Evolutionary conservation across 306 rosid genomes (phyloP).

Genomic region (Quercus glauca): DNA sequence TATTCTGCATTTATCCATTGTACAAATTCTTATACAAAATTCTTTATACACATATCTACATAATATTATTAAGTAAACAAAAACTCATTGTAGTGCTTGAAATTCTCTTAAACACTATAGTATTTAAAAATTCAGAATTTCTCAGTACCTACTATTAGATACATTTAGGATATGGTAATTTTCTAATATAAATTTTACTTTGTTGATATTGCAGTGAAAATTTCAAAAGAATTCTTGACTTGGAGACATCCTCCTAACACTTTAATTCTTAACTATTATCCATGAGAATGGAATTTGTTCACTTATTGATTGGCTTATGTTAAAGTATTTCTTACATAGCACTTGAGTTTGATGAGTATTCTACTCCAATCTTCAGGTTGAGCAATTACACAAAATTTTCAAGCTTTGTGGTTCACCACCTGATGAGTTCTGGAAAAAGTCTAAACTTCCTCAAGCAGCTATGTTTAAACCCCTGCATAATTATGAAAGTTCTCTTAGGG

Average conservation of each 20-base stretch:
- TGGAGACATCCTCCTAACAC: neutral
- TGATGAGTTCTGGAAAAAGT: slow-evolving; percentile 82
- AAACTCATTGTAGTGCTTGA: neutral
- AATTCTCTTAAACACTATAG: neutral
- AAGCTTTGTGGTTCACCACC: slow-evolving; percentile 93
- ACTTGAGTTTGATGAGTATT: slow-evolving; percentile 4
- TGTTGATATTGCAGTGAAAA: neutral
- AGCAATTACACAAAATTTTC: slow-evolving; percentile 90
- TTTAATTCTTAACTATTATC: neutral
- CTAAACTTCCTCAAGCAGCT: slow-evolving; percentile 81
- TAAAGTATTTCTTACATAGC: neutral
- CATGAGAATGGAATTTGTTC: neutral
- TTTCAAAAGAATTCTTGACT: neutral
- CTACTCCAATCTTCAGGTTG: slow-evolving; percentile 54
- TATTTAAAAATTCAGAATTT: neutral
- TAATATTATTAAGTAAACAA: too few species aligned
- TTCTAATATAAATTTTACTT: neutral
- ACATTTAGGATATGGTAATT: neutral
- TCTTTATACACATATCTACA: too few species aligned
- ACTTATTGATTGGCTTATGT: neutral
- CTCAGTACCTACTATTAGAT: neutral
- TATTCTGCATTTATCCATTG: neutral
- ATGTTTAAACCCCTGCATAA: slow-evolving; percentile 83
- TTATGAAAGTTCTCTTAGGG: slow-evolving; percentile 64
- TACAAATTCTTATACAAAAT: too few species aligned